Base-by-base conservation (phyloP, 441 rosid species). In the Corymbia calophylla region DNA sequence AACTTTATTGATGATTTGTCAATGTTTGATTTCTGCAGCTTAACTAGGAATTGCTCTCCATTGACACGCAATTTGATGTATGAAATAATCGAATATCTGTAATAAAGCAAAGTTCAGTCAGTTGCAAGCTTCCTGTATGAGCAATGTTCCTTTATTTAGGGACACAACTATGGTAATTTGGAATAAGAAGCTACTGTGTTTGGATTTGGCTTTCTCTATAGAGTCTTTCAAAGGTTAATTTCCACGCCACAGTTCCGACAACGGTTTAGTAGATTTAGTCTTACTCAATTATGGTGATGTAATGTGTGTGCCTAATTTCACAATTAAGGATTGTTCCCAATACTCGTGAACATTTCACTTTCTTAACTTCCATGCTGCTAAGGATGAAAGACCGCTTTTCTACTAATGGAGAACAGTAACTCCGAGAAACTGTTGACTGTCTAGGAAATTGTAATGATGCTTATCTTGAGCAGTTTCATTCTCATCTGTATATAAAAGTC, bases 181-280 rank as follows among this genome's bases (percentile, higher is more conserved):
- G 64, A 58, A 25, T 10, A 58, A 10, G 64, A 25, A 58, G 13
- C n/a, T 58, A 25, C 15, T 10, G 1, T 58, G 25, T 58, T 11
- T 10, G n/a, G 1, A 58, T 25, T 25, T 7, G 8, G n/a, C n/a
- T 58, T 58, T 58, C 64, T 58, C 1, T 58, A 29, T 25, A 58
- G n/a, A 58, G 25, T 25, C 6, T 56, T 1, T 10, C 0, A 14
- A 25, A 55, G 58, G 58, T 56, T 9, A 9, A 56, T 56, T 56
- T 56, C 62, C 62, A 1, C 0, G 5, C 3, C 0, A 9, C 1
- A 29, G 29, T 23, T 23, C 3, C 29, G 9, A 27, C 68, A 27
- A 11, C 0, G 66, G 3, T 27, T 60, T 60, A 10, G 31, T 27
- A 60, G 7, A 27, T 25, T 60, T 60, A 60, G 66, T 60, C 66